These are phyloP conservation scores for barrel medic (Medicago truncatula) DNA, from an alignment of 306 rosid genomes.

Conservation along the genomic window DNA sequence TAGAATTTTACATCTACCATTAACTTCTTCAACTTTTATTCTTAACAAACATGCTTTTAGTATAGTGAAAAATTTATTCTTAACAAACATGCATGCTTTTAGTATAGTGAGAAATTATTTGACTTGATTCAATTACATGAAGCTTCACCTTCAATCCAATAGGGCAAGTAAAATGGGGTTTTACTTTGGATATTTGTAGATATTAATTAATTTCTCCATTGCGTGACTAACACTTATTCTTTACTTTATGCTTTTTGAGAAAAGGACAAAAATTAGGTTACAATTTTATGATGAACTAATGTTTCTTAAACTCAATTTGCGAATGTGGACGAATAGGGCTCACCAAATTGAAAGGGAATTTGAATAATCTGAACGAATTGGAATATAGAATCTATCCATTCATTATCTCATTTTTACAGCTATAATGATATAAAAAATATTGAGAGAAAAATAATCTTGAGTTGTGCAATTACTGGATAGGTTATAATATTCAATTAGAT, in stretches of 20 bases:
- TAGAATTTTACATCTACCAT: neutral
- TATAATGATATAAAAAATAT: slow-evolving; percentile 40
- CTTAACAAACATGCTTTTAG: neutral
- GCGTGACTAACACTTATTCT: slow-evolving; percentile 39
- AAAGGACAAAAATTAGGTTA: slow-evolving; percentile 52
- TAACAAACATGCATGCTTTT: neutral
- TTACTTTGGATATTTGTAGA: neutral
- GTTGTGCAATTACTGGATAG: slow-evolving; percentile 3
- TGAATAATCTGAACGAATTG: slow-evolving; percentile 68
- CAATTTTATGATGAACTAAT: slow-evolving; percentile 31
- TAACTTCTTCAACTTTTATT: neutral
- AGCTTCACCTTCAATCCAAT: slow-evolving; percentile 2
- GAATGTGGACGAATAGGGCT: slow-evolving; percentile 54
- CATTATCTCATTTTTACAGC: slow-evolving; percentile 51
- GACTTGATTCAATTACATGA: neutral
- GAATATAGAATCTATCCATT: slow-evolving; percentile 65
- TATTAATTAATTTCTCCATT: slow-evolving; percentile 4
- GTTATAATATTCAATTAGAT: slow-evolving; percentile 39
- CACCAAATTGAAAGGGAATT: slow-evolving; percentile 63
- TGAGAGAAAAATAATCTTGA: neutral
- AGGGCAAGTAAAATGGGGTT: slow-evolving; percentile 20
- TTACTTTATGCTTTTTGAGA: slow-evolving; percentile 49
- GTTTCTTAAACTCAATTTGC: slow-evolving; percentile 44
- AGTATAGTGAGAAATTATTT: neutral
- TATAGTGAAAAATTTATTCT: neutral